A percentile compares a stretch with the other conserved stretches of the same genome.
Conservation (phyloP, 768 basidiomycete genomes). For the Leccinellum rugosiceps region DNA sequence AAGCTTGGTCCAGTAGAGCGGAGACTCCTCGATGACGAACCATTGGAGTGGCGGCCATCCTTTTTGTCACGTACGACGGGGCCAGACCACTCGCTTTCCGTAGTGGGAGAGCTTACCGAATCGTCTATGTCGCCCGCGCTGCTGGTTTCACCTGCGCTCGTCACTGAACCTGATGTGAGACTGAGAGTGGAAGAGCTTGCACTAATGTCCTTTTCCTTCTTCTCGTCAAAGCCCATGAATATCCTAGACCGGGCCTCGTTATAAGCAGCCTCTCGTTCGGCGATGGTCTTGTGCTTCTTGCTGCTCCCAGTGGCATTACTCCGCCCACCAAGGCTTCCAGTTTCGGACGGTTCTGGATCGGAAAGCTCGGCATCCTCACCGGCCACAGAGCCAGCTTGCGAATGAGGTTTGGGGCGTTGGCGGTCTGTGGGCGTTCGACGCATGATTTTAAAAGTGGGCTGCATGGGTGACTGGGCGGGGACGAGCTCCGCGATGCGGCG, state of each 20-base stretch:
- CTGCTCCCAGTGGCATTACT: conserved; percentile 59
- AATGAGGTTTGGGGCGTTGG: conserved; percentile 53
- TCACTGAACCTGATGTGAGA: conserved; percentile 64
- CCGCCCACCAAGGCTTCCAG: conserved; percentile 71
- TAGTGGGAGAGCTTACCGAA: conserved; percentile 64
- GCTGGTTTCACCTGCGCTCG: conserved; percentile 53
- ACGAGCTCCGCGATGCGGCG: conserved; percentile 75
- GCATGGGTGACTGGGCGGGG: conserved; percentile 63
- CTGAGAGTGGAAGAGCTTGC: conserved; percentile 75
- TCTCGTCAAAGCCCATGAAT: conserved; percentile 80
- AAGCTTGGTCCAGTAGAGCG: conserved; percentile 51
- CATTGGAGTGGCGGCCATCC: conserved; percentile 49
- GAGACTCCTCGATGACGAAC: conserved; percentile 60
- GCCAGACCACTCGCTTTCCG: conserved; percentile 80
- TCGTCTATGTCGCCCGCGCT: conserved; percentile 68
- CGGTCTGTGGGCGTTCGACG: conserved; percentile 58
- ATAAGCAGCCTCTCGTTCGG: conserved; percentile 87
- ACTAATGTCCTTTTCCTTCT: conserved; percentile 68
- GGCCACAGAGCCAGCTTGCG: conserved; percentile 68
- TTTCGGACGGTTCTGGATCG: conserved; percentile 75
- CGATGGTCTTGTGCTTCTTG: conserved; percentile 76
- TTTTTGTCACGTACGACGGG: conserved; percentile 55
- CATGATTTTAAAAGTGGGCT: conserved; percentile 90
- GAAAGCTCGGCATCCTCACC: conserved; percentile 78
- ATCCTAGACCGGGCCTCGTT: conserved; percentile 83